Percentiles rank a stretch among this genome's conserved stretches.
Conservation (phyloP, 2,329 filamentous ascomycete species). For the Sporothrix mexicana region DNA sequence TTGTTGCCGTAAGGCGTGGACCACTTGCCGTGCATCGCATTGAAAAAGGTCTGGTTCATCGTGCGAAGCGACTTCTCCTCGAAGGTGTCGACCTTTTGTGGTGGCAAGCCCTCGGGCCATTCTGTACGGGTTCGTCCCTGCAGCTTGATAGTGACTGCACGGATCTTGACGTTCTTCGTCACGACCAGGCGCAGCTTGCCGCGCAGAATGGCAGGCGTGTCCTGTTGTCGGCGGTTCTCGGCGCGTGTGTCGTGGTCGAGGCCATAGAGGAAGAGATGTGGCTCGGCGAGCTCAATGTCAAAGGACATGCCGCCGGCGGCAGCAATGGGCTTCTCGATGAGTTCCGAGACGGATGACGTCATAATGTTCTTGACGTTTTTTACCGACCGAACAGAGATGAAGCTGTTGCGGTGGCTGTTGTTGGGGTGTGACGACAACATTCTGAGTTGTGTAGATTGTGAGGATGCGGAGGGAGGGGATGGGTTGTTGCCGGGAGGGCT, state of each 20-base stretch:
- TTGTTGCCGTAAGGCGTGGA: slow-evolving; percentile 68
- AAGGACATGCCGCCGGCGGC: slow-evolving; percentile 77
- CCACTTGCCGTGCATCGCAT: slow-evolving; percentile 69
- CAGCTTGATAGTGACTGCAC: slow-evolving; percentile 86
- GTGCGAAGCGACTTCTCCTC: slow-evolving; percentile 87
- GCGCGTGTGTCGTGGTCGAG: slow-evolving; percentile 70
- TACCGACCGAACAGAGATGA: slow-evolving; percentile 57
- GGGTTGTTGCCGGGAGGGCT: too few species aligned
- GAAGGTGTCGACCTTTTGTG: slow-evolving; percentile 79
- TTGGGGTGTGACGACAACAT: background rate
- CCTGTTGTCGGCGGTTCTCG: slow-evolving; percentile 58
- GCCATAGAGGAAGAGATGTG: slow-evolving; percentile 78
- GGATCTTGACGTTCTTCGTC: slow-evolving; percentile 90
- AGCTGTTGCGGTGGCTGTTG: slow-evolving; percentile 52
- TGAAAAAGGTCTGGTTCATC: slow-evolving; percentile 92
- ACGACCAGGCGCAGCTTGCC: slow-evolving; percentile 83
- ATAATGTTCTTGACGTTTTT: slow-evolving; percentile 60
- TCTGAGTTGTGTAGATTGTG: background rate
- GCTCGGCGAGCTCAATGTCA: slow-evolving; percentile 76
- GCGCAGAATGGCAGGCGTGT: slow-evolving; percentile 75
- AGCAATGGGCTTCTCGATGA: slow-evolving; percentile 73
- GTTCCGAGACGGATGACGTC: slow-evolving; percentile 58
- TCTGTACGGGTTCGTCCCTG: slow-evolving; percentile 85
- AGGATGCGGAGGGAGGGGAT: background rate
- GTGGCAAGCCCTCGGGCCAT: slow-evolving; percentile 96